Percentiles rank a stretch among this genome's conserved stretches.
These are phyloP conservation scores for Coemansia sp. DNA, from an alignment of 192 early-diverging fungal species.

Conservation along the genomic window DNA sequence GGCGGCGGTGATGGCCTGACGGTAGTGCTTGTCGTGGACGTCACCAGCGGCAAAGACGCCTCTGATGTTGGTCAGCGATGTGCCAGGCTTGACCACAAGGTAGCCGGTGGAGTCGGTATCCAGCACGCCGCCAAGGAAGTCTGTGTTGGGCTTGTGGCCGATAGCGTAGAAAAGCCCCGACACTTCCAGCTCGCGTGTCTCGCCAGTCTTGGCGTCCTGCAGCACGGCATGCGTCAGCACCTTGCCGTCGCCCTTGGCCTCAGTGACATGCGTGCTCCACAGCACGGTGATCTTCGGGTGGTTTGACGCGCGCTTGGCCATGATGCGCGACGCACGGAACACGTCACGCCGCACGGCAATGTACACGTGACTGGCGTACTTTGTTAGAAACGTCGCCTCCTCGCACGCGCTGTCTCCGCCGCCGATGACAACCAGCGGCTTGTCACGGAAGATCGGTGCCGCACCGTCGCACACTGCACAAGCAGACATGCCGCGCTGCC, in stretches of 20 bases:
- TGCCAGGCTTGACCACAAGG: conserved; percentile 77
- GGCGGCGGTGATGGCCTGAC: conserved; percentile 96
- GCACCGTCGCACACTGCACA: conserved; percentile 99
- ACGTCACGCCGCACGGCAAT: conserved; percentile 93
- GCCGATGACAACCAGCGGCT: conserved; percentile 93
- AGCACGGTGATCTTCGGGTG: conserved; percentile 93
- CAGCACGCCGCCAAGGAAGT: conserved; percentile 74
- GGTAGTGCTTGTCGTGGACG: conserved; percentile 95
- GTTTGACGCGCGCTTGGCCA: conserved; percentile 82
- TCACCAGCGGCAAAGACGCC: conserved; percentile 99
- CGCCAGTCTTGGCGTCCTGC: conserved; percentile 75
- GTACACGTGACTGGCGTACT: conserved; percentile 95
- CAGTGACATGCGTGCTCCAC: conserved; percentile 85
- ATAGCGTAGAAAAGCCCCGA: conserved; percentile 99
- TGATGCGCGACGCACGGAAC: conserved; percentile 95
- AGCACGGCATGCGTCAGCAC: conserved; percentile 72
- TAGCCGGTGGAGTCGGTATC: conserved; percentile 88
- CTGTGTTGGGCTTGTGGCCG: conserved; percentile 90
- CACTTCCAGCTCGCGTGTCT: conserved; percentile 65
- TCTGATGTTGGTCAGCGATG: conserved; percentile 80
- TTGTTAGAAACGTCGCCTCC: conserved; percentile 96
- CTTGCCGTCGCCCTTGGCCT: conserved; percentile 86
- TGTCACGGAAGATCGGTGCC: conserved; percentile 95
- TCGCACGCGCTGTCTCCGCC: conserved; percentile 96
- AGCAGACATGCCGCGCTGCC: conserved; percentile 99